Evolutionary conservation across 2,329 filamentous ascomycete genomes (phyloP), one percentile per base, ranked within the genome.

Genomic region (Lizonia empirigonia): DNA sequence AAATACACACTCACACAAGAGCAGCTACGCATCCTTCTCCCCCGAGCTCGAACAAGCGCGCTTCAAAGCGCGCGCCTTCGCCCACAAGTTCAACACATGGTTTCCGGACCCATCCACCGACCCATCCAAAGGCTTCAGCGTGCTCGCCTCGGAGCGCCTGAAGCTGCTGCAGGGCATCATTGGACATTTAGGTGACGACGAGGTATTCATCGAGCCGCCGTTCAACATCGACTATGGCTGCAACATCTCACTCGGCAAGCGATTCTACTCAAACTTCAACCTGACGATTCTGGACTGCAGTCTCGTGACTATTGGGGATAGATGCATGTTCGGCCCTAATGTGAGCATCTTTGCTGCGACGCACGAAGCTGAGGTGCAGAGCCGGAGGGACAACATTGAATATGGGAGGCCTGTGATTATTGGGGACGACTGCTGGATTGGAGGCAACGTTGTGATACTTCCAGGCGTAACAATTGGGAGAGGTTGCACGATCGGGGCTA

Each of bases 381-480:
- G 73, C 27, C 72, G 79, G 6, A 65, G 74, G 10, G 76, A 79
- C 7, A 74, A 78, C 19, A 70, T 81, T 7, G 80, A 83, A 55
- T 81, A 77, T 50, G 78, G 78, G 0, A 71, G 72, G 27, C 76
- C 77, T 0, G 76, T 82, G 0, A 72, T 70, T 7, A 78, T 83
- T 42, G 79, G 79, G 0, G 60, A 68, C 49, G 67, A 70, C 41
- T 72, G 68, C 48, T 73, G 78, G 78, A 75, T 81, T 52, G 78
- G 78, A 0, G 78, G 77, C 0, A 74, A 77, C 54, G 77, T 73
- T 2, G 70, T 74, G 1, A 82, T 96, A 15, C 76, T 92, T 34
- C 85, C 89, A 0, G 91, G 91, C 0, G 85, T 96, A 19, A 92
- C 82, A 1, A 87, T 96, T 58, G 91, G 91, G 0, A 79, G 81